phyloP scores from a whole-genome alignment of 768 basidiomycete species.

The Lactifluus hygrophoroides region DNA sequence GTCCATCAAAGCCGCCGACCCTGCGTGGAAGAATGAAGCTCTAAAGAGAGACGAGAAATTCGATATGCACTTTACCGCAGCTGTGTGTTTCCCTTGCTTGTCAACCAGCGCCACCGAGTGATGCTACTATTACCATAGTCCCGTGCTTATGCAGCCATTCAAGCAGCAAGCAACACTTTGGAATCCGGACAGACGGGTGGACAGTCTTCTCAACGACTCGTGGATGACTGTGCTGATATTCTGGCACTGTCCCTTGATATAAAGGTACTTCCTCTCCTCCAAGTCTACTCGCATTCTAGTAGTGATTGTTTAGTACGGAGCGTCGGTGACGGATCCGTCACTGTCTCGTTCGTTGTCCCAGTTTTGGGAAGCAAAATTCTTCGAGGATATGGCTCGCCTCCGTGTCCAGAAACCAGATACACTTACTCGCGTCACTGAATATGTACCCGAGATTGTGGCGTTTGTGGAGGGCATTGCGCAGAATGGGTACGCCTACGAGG shows the following conservation, averaged over 20 bases:
- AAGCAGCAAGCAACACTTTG: constrained; percentile 38
- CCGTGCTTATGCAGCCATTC: constrained; percentile 46
- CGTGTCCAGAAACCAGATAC: constrained; percentile 82
- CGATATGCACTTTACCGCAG: constrained; percentile 73
- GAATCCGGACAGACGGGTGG: constrained; percentile 33
- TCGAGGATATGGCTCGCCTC: constrained; percentile 86
- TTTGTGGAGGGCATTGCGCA: constrained; percentile 80
- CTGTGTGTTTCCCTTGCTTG: constrained; percentile 43
- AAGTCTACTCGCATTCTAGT: constrained; percentile 3
- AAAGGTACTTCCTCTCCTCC: constrained; percentile 40
- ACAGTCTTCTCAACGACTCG: constrained; percentile 45
- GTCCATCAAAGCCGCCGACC: constrained; percentile 40
- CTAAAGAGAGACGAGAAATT: constrained; percentile 85
- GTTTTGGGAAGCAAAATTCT: constrained; percentile 86
- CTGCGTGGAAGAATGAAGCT: constrained; percentile 60
- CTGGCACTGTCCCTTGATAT: constrained; percentile 65
- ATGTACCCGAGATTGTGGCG: constrained; percentile 86
- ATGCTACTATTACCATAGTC: constrained; percentile 27
- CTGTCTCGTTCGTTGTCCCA: constrained; percentile 76
- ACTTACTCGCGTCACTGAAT: constrained; percentile 93
- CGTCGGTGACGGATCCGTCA: constrained; percentile 77
- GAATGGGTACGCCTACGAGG: constrained; percentile 75
- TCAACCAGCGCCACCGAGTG: constrained; percentile 8
- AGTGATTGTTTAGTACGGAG: constrained; percentile 47
- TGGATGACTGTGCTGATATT: constrained; percentile 72